phyloP scores from a whole-genome alignment of 495 filamentous ascomycete species.

The Lepraria neglecta region DNA sequence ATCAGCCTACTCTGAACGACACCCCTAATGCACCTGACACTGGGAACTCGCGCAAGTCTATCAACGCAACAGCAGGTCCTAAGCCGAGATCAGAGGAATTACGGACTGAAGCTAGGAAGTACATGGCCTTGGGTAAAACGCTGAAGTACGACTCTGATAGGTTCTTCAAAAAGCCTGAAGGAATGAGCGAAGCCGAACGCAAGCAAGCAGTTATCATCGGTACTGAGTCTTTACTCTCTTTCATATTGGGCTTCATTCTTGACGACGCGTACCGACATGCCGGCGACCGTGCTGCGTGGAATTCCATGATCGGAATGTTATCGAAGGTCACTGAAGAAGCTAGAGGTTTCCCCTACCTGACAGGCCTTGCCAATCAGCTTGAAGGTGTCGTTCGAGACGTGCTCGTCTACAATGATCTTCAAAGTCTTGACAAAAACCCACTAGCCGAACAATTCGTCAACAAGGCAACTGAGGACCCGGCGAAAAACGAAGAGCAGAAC shows the following conservation, averaged over 20 bases:
- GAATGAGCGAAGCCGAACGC: conserved; percentile 31
- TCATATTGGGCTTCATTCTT: conserved; percentile 45
- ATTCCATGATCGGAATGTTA: conserved; percentile 46
- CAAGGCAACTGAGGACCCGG: background rate
- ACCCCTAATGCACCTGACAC: conserved; percentile 29
- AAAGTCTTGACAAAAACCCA: conserved; percentile 41
- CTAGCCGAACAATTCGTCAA: conserved; percentile 4
- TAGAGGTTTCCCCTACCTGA: conserved; percentile 35
- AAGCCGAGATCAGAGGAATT: background rate
- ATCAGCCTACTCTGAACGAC: conserved; percentile 29
- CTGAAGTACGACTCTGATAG: conserved; percentile 46
- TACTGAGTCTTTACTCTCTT: conserved; percentile 45
- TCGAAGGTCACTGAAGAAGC: conserved; percentile 39
- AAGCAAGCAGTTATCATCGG: conserved; percentile 42
- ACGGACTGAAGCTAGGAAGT: conserved; percentile 41
- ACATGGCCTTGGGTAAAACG: conserved; percentile 40
- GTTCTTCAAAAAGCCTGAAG: conserved; percentile 32
- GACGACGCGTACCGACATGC: conserved; percentile 39
- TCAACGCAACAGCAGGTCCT: conserved; percentile 30
- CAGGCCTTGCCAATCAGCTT: conserved; percentile 41
- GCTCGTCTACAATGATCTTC: conserved; percentile 42
- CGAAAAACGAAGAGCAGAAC: conserved; percentile 10
- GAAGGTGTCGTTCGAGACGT: conserved; percentile 45
- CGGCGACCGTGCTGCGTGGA: conserved; percentile 43
- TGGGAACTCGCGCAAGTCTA: conserved; percentile 23